phyloP scores from a whole-genome alignment of 2,329 filamentous ascomycete genomes.

The Xylaria sp. region DNA sequence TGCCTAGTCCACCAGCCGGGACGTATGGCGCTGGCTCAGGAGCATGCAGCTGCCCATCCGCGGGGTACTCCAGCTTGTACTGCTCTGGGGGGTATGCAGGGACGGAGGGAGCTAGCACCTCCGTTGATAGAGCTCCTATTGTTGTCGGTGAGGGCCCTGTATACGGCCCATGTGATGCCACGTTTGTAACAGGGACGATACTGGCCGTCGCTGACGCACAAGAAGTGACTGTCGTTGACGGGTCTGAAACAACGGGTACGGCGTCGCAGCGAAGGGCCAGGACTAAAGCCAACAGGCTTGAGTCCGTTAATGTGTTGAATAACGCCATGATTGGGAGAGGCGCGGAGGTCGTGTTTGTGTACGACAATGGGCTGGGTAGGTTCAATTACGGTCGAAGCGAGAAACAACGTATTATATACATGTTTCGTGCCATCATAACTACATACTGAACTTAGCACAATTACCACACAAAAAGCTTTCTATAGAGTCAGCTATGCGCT shows the following conservation, averaged over 20 bases:
- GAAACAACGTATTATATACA: slow-evolving; percentile 21
- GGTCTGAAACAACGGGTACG: slow-evolving; percentile 51
- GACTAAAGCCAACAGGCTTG: slow-evolving; percentile 38
- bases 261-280: slow-evolving; percentile 43
- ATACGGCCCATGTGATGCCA: slow-evolving; percentile 76
- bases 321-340: slow-evolving; percentile 18
- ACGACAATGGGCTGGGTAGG: neutral
- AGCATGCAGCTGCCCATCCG: slow-evolving; percentile 75
- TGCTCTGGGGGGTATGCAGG: slow-evolving; percentile 66
- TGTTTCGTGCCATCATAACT: slow-evolving; percentile 1
- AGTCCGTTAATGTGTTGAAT: slow-evolving; percentile 10
- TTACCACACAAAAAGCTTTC: neutral
- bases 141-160: slow-evolving; percentile 72
- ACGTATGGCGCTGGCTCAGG: slow-evolving; percentile 77
- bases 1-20: slow-evolving; percentile 78
- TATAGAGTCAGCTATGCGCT: neutral
- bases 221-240: slow-evolving; percentile 53
- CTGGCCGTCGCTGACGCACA: slow-evolving; percentile 45
- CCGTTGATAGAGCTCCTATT: slow-evolving; percentile 74
- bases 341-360: neutral
- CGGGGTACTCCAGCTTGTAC: slow-evolving; percentile 75
- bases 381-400: neutral
- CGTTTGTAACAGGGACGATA: slow-evolving; percentile 59
- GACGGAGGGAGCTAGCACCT: slow-evolving; percentile 68
- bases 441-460: neutral